A percentile compares a stretch with the other conserved stretches of the same genome.
These are phyloP conservation scores for Hordeum pubiflorum DNA, from an alignment of 202 grass and related monocot genomes.

Conservation along the genomic window DNA sequence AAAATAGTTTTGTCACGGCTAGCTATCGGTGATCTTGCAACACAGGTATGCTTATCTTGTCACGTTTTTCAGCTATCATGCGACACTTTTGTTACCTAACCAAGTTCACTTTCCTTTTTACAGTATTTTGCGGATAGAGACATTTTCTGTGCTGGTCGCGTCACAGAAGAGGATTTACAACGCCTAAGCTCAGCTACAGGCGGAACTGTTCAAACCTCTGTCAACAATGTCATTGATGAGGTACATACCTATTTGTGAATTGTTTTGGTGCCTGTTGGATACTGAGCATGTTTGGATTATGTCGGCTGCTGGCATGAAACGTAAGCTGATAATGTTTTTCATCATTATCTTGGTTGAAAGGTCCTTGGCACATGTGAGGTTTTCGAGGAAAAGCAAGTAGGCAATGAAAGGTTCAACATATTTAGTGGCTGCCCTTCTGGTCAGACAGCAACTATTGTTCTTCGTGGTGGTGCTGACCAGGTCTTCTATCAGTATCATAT, in stretches of 20 bases:
- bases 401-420: constrained; percentile 95
- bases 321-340: constrained; percentile 8
- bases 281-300: neutral
- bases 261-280: neutral
- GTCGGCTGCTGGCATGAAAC: neutral
- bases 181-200: constrained; percentile 83
- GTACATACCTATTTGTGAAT: constrained; percentile 21
- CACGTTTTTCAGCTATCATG: neutral
- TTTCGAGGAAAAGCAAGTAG: constrained; percentile 94
- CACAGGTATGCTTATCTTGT: constrained; percentile 47
- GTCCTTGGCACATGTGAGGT: constrained; percentile 83
- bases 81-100: neutral
- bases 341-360: constrained; percentile 31
- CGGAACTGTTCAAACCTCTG: constrained; percentile 88
- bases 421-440: constrained; percentile 89
- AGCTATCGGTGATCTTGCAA: constrained; percentile 92
- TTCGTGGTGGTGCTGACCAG: constrained; percentile 93
- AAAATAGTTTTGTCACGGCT: constrained; percentile 84
- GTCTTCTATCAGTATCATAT: constrained; percentile 29
- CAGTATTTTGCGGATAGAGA: constrained; percentile 95
- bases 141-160: constrained; percentile 97
- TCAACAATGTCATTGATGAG: constrained; percentile 86
- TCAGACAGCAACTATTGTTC: constrained; percentile 92
- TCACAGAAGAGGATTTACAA: constrained; percentile 85
- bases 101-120: neutral